phyloP scores from a whole-genome alignment of 768 basidiomycete genomes.

The Termitomyces sp. region DNA sequence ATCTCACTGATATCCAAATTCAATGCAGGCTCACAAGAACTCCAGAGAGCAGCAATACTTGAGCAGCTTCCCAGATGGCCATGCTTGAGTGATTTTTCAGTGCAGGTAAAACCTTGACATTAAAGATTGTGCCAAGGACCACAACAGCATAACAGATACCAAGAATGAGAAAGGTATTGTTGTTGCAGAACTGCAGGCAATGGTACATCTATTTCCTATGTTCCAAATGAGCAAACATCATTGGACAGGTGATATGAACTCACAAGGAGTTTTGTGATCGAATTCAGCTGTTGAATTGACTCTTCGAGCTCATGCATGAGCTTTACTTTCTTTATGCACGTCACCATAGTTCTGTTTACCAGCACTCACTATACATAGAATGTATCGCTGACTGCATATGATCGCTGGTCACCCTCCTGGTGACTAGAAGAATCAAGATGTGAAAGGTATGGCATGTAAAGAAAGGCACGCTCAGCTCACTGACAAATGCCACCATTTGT shows the following conservation, averaged over 20 bases:
- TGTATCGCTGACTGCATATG: no score
- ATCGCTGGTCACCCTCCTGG: no score
- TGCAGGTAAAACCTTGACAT: slow-evolving; percentile 34
- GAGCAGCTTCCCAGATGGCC: slow-evolving; percentile 44
- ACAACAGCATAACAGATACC: slow-evolving; percentile 41
- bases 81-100: slow-evolving; percentile 18
- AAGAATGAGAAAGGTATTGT: slow-evolving; percentile 30
- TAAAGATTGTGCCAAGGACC: slow-evolving; percentile 39
- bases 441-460: no score
- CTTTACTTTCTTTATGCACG: slow-evolving; percentile 26
- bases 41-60: slow-evolving; percentile 51
- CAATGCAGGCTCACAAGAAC: slow-evolving; percentile 35
- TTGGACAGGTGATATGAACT: slow-evolving; percentile 11
- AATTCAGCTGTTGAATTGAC: slow-evolving; percentile 38
- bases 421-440: no score
- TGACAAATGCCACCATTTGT: no score
- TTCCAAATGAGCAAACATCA: slow-evolving; percentile 3
- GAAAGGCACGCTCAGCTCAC: no score
- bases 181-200: slow-evolving; percentile 36
- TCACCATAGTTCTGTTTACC: no score
- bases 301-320: slow-evolving; percentile 30
- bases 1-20: neutral
- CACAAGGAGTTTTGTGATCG: slow-evolving; percentile 44
- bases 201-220: slow-evolving; percentile 38
- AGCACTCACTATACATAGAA: no score